Base-by-base conservation (phyloP, 2,329 filamentous ascomycete species). In the Paramyrothecium sp. region DNA sequence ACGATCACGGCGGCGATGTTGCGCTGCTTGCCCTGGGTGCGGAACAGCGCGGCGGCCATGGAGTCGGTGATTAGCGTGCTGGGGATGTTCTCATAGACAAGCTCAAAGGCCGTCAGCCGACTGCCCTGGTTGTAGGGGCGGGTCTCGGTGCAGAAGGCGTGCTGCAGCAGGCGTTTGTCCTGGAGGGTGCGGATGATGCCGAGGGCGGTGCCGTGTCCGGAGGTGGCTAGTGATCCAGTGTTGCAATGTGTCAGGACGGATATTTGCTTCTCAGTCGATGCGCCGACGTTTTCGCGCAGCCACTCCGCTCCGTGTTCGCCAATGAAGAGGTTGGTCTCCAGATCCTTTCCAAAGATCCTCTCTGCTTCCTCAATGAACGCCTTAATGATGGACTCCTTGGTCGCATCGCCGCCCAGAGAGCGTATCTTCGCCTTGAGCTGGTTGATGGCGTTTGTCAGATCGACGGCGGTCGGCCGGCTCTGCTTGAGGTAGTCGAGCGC, bases 181-280 rank as follows among this genome's bases (percentile, higher is more conserved):
- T 91, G 85, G 5, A 99, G 81, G 4, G 90, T 91, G 57, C 95
- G 90, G 65, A 99, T 92, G 53, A 99, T 95, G 21, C 95, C 95
- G 3, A 99, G 81, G 0, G 95, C 95, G 12, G 95, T 99, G 54
- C 95, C 95, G 70, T 98, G 96, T n/a, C 95, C 95, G 17, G 95
- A 96, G 2, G 95, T 99, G 23, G 95, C 95, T 34, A 99, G 87
- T 20, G 94, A 97, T 26, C 95, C 95, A 21, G 95, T 99, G 74
- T 99, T 99, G 81, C 95, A 99, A 75, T 99, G 96, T 12, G 95
- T 99, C 63, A 99, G 77, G 48, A 99, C 89, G n/a, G 91, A 91
- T 51, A 97, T 65, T 56, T 71, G 63, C 70, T 80, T 67, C 62
- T 81, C 71, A 61, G 75, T 52, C 46, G 80, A 70, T 70, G 81